Evolutionary conservation across 805 yeast genomes (phyloP), one percentile per base, ranked within the genome.

Genomic region (Pichia phayaonensis): DNA sequence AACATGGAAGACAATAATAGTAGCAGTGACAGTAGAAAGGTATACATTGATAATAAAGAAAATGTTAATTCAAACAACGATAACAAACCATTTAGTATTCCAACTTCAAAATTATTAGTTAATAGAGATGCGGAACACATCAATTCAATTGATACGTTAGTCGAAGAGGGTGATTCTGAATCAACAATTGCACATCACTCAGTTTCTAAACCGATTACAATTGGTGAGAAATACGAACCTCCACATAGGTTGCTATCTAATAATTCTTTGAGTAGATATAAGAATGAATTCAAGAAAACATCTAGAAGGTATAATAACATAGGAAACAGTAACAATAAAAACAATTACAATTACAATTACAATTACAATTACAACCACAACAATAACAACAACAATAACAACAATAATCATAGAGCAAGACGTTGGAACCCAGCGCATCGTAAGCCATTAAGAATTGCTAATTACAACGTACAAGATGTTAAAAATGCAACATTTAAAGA

Each of bases 381-480:
- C 21, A 26, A 38, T 15, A 21, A 42, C 22, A 38, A 26, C 18
- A 27, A 45, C 27, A 49, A 49, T 27, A 26, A 34, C 18, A n/a
- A n/a, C n/a, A 45, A 42, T 27, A 38, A 38, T n/a, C 42, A 29
- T 31, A 55, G 56, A 42, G 56, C 48, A 21, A 59, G 52, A 47
- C 58, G 60, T 22, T 49, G 51, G 42, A 53, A 50, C 34, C 46
- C 50, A 23, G 53, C 47, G 20, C 58, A 61, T 44, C 64, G 67
- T 46, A 64, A 57, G 47, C 67, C 68, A 20, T 55, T 64, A 41
- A 61, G 54, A 44, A 60, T 63, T 50, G 67, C 67, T 20, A 60
- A 56, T 40, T 48, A 55, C 27, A 56, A 54, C 20, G 54, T 49
- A 7, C 38, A 34, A 34, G 38, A 34, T 34, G 10, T n/a, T 21